A percentile compares a stretch with the other conserved stretches of the same genome.
Evolutionary conservation across 352 stramenopile species (phyloP).

Genomic region (Phytopythium aichiense): DNA sequence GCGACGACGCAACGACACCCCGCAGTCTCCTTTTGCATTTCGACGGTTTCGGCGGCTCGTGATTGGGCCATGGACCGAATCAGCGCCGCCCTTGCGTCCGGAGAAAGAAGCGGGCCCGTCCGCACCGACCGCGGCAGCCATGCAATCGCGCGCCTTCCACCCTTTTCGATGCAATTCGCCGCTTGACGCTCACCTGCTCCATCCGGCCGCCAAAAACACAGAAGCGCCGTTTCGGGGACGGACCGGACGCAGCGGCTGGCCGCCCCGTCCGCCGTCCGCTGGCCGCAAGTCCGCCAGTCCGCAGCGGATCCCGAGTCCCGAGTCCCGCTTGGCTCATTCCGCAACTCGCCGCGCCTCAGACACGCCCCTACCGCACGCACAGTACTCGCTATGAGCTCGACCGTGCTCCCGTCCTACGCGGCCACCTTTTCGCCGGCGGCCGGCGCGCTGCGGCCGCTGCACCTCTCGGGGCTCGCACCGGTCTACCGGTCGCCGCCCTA

Average conservation of each 20-base stretch:
- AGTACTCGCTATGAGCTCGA: conserved; percentile 1
- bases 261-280: too few relatives aligned
- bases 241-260: not conserved
- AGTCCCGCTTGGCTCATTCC: not conserved
- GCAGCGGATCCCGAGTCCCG: not conserved
- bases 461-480: not conserved
- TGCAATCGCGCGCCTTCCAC: not conserved
- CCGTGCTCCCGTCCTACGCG: conserved; percentile 8
- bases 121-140: not conserved
- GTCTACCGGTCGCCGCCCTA: not conserved
- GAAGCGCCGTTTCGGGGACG: too few relatives aligned
- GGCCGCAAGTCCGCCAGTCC: too few relatives aligned
- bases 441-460: conserved; percentile 4
- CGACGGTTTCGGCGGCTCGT: not conserved
- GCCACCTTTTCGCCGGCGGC: not conserved
- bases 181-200: too few relatives aligned
- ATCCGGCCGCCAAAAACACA: too few relatives aligned
- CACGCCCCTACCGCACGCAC: not conserved
- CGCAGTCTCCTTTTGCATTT: not conserved
- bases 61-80: conserved; percentile 1
- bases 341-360: conserved; percentile 1
- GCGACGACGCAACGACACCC: conserved; percentile 1
- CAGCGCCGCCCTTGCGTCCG: not conserved
- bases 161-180: not conserved
- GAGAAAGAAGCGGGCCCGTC: not conserved